Conservation (phyloP, 2,329 filamentous ascomycete genomes). For the Xylariaceae sp. region DNA sequence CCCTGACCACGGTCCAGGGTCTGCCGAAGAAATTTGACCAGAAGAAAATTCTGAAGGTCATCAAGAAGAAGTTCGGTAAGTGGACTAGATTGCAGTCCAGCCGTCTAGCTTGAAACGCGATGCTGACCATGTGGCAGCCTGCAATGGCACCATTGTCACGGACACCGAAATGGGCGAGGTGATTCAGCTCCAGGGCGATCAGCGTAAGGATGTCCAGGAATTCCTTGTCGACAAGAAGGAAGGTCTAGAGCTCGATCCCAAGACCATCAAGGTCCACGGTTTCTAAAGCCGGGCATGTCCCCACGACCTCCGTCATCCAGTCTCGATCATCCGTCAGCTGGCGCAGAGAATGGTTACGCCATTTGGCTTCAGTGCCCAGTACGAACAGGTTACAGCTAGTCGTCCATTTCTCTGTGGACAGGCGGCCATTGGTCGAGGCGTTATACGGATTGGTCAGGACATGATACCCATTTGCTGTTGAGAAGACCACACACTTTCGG, state of each 20-base stretch:
- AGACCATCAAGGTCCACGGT: constrained; percentile 86
- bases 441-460: constrained; percentile 25
- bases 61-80: constrained; percentile 96
- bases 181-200: constrained; percentile 98
- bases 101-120: constrained; percentile 2
- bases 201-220: constrained; percentile 97
- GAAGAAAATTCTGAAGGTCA: constrained; percentile 99
- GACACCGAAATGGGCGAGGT: constrained; percentile 98
- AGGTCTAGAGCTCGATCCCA: constrained; percentile 85
- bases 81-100: background rate
- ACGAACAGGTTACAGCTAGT: constrained; percentile 16
- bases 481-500: constrained; percentile 10
- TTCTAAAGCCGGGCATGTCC: constrained; percentile 46
- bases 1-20: constrained; percentile 98
- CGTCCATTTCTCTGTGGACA: constrained; percentile 15
- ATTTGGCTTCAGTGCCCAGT: no score
- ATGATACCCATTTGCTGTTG: constrained; percentile 25
- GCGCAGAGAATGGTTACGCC: no score
- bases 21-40: constrained; percentile 98
- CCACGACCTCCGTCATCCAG: constrained; percentile 9
- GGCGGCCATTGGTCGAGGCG: constrained; percentile 23
- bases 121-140: constrained; percentile 50
- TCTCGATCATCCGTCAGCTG: constrained; percentile 16
- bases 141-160: constrained; percentile 99
- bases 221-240: constrained; percentile 96